phyloP scores from a whole-genome alignment of 306 rosid species.

The Corylus avellana region DNA sequence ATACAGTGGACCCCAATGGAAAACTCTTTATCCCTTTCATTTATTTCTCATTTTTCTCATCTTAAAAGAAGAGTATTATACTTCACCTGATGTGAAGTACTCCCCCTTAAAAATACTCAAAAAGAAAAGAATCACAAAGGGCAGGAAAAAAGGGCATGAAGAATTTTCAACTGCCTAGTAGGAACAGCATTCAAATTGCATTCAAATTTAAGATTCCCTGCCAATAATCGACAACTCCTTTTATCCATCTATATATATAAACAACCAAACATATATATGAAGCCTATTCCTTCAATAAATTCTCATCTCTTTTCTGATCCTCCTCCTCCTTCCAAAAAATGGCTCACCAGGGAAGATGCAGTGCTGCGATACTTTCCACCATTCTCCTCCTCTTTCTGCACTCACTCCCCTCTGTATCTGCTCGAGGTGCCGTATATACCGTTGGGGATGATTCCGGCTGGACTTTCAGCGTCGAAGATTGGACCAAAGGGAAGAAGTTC shows the following conservation, averaged over 20 bases:
- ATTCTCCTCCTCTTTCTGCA: background rate
- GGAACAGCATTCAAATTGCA: background rate
- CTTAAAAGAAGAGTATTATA: background rate
- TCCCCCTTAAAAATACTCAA: background rate
- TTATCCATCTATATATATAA: background rate
- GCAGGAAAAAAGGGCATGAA: background rate
- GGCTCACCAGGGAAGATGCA: slow-evolving; percentile 12
- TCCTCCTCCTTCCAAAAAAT: background rate
- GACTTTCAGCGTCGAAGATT: slow-evolving; percentile 8
- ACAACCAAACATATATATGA: background rate
- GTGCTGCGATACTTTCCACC: background rate
- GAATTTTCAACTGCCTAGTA: background rate
- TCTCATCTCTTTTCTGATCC: background rate
- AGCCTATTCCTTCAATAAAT: background rate
- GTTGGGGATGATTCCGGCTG: slow-evolving; percentile 14
- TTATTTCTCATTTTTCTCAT: too few species aligned
- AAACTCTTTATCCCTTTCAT: too few species aligned
- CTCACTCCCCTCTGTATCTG: slow-evolving; percentile 4
- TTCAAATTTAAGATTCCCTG: background rate
- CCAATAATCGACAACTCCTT: background rate
- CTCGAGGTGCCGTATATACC: background rate
- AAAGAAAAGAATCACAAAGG: background rate
- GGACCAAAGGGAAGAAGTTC: slow-evolving; percentile 26
- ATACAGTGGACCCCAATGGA: too few species aligned
- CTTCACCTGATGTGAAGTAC: background rate